Percentiles rank a stretch among this genome's conserved stretches.
Conservation (phyloP, 1,284 basidiomycete species). For the Farysia itapuensis region DNA sequence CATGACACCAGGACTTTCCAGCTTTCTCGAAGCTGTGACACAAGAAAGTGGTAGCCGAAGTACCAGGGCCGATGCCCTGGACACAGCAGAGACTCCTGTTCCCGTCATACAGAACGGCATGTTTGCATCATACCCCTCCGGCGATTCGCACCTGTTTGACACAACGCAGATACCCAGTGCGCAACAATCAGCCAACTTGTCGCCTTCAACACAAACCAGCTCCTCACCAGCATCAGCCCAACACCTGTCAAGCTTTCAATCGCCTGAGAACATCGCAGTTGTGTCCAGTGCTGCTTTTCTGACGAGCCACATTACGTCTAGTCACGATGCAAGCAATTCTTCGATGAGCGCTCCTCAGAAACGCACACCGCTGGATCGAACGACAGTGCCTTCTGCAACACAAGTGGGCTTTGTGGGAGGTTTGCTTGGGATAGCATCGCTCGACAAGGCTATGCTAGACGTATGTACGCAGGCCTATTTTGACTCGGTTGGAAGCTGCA, state of each 20-base stretch:
- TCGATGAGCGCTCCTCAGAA: too few species aligned
- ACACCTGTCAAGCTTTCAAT: too few species aligned
- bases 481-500: conserved; percentile 16
- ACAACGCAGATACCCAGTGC: too few species aligned
- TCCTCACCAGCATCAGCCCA: too few species aligned
- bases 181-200: too few species aligned
- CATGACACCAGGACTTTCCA: conserved; percentile 17
- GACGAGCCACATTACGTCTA: too few species aligned
- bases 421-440: conserved; percentile 15
- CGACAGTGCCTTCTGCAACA: too few species aligned
- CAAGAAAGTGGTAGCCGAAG: not conserved
- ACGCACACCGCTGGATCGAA: too few species aligned
- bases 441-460: conserved; percentile 24
- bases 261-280: too few species aligned
- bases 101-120: not conserved
- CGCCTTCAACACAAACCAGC: too few species aligned
- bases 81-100: not conserved
- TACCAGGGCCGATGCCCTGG: not conserved
- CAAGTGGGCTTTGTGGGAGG: conserved; percentile 27
- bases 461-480: conserved; percentile 19
- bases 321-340: too few species aligned
- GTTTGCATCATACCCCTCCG: not conserved
- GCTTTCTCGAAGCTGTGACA: conserved; percentile 14
- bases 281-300: too few species aligned
- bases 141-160: not conserved